Base-by-base conservation (phyloP, 2,329 filamentous ascomycete genomes). In the Bipolaris oryzae region DNA sequence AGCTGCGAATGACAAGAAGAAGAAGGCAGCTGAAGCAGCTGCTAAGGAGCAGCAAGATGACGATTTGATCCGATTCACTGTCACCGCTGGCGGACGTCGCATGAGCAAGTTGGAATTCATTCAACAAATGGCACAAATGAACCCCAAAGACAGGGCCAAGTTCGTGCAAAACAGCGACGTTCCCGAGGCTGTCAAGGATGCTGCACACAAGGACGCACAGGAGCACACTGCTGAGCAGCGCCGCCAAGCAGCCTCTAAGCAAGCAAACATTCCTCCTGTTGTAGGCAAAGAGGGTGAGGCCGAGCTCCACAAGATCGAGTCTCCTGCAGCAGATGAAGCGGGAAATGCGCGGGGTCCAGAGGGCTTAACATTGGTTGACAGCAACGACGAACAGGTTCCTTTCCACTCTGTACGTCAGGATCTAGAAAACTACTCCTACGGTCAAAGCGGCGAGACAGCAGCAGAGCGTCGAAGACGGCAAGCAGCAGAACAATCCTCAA, bases 81-180 rank as follows among this genome's bases (percentile, higher is more conserved):
- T 94, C 61, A 86, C 84, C 42, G 86, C 87, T 33, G 85, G 87
- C n/a, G 89, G 89, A 5, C 82, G 83, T 59, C 85, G 90, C 45
- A 89, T 95, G 85, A 92, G 84, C 60, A 93, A 93, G 76, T 86
- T 88, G 4, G 89, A 92, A 69, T 94, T 95, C 71, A 86, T 95
- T 58, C 80, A 83, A 44, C 87, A 91, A 70, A 87, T 95, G 69
- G 85, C 87, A 62, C 85, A 87, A 61, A 81, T 94, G 57, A 89
- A 94, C 71, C 84, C 85, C 21, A 85, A 85, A 68, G 85, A 87
- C 13, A 82, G 85, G 35, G 81, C 80, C 13, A 80, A 78, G 45
- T 74, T 79, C 25, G 76, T 83, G 6, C 79, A 83, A 55, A 70
- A 78, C 51, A 80, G 76, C 63, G 74, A 82, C 57, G 79, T 76